phyloP scores from a whole-genome alignment of 257 asterid genomes.

The Petrea volubilis region DNA sequence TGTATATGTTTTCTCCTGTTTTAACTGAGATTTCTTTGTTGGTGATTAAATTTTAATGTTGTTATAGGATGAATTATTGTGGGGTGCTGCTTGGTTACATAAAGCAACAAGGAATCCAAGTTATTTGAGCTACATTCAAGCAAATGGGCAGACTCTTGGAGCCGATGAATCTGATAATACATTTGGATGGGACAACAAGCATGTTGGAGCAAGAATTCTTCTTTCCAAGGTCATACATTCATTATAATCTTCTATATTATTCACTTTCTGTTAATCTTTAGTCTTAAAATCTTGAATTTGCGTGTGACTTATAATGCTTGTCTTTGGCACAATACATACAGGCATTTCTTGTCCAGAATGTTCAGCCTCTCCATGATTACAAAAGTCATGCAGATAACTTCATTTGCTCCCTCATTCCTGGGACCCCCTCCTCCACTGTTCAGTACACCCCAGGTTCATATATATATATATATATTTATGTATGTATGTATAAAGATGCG shows the following conservation, averaged over 20 bases:
- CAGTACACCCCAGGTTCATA: constrained; percentile 81
- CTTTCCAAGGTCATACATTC: constrained; percentile 67
- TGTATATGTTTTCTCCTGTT: not conserved
- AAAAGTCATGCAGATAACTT: constrained; percentile 90
- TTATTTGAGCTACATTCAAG: constrained; percentile 80
- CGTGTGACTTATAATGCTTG: no score
- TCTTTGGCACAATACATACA: constrained; percentile 27
- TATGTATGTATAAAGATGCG: not conserved
- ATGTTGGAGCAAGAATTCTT: constrained; percentile 94
- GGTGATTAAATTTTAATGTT: not conserved
- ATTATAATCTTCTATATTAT: not conserved
- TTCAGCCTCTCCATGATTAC: constrained; percentile 85
- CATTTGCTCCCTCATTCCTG: constrained; percentile 90
- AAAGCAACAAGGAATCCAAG: constrained; percentile 75
- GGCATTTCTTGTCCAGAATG: constrained; percentile 91
- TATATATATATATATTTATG: not conserved
- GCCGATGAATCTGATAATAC: constrained; percentile 88
- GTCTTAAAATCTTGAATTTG: not conserved
- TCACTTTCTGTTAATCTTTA: not conserved
- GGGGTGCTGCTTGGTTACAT: constrained; percentile 99
- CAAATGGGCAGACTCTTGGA: constrained; percentile 86
- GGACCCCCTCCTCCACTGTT: constrained; percentile 65
- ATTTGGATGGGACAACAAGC: constrained; percentile 99
- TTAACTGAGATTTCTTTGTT: not conserved
- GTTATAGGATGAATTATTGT: constrained; percentile 83